Conservation (phyloP, 495 filamentous ascomycete genomes). For the Trichoderma parareesei region DNA sequence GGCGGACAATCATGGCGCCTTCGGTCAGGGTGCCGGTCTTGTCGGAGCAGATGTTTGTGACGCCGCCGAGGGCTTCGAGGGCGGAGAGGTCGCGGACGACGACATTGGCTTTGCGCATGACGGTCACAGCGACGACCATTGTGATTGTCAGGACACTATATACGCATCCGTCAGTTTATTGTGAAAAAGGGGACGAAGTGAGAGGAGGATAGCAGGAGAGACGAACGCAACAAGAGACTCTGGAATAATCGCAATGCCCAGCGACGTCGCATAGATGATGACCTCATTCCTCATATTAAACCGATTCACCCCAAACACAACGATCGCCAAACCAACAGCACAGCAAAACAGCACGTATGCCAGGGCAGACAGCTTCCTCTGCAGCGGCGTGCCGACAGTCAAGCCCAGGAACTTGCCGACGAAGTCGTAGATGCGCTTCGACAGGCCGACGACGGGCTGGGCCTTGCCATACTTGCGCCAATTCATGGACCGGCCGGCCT, state of each 20-base stretch:
- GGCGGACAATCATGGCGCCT: slow-evolving; percentile 69
- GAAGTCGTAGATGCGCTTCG: slow-evolving; percentile 53
- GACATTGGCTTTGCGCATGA: slow-evolving; percentile 33
- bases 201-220: neutral
- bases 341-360: slow-evolving; percentile 67
- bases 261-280: slow-evolving; percentile 72
- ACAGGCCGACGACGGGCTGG: slow-evolving; percentile 48
- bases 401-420: slow-evolving; percentile 64
- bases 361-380: slow-evolving; percentile 71
- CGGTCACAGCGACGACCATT: slow-evolving; percentile 41
- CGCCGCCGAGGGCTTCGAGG: slow-evolving; percentile 73
- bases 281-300: slow-evolving; percentile 65
- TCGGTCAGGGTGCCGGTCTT: slow-evolving; percentile 81
- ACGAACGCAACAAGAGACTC: slow-evolving; percentile 57
- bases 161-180: neutral
- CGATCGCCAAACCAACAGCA: slow-evolving; percentile 65
- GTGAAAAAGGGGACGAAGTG: neutral
- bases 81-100: slow-evolving; percentile 64
- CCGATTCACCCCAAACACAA: slow-evolving; percentile 71
- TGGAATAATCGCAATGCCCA: slow-evolving; percentile 63
- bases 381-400: slow-evolving; percentile 70
- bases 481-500: slow-evolving; percentile 39
- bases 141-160: slow-evolving; percentile 57
- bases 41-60: slow-evolving; percentile 84
- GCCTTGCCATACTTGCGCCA: slow-evolving; percentile 49